Conservation (phyloP, 495 filamentous ascomycete species). For the Astrothelium macrocarpum region DNA sequence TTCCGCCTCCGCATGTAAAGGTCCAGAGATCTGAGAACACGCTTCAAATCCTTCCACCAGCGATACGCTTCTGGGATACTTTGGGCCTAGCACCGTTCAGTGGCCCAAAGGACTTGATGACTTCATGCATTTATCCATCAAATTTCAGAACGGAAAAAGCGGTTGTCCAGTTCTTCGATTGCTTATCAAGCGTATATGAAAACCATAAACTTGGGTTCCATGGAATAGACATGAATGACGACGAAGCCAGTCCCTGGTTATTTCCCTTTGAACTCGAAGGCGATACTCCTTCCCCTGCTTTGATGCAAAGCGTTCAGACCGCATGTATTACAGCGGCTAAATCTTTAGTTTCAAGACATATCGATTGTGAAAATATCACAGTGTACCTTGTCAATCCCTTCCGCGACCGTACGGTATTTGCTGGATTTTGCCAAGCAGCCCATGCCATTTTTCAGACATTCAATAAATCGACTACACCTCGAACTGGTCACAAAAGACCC, state of each 20-base stretch:
- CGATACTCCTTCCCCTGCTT: not conserved
- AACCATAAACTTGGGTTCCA: slow-evolving; percentile 69
- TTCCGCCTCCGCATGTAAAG: slow-evolving; percentile 60
- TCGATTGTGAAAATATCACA: slow-evolving; percentile 34
- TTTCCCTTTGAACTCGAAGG: not conserved
- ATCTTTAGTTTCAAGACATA: not conserved
- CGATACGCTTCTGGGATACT: slow-evolving; percentile 82
- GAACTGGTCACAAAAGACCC: not conserved
- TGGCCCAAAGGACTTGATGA: slow-evolving; percentile 68
- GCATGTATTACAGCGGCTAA: not conserved
- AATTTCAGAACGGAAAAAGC: not conserved
- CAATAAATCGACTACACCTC: slow-evolving; percentile 24
- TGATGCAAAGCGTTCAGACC: not conserved
- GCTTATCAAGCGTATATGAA: slow-evolving; percentile 53
- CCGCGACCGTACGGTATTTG: slow-evolving; percentile 50
- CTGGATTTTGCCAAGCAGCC: slow-evolving; percentile 72
- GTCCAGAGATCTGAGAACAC: slow-evolving; percentile 63
- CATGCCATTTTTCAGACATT: slow-evolving; percentile 66
- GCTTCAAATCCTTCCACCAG: slow-evolving; percentile 69
- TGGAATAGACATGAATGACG: slow-evolving; percentile 22
- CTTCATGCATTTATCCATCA: slow-evolving; percentile 67
- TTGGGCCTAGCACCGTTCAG: slow-evolving; percentile 70
- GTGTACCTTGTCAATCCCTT: slow-evolving; percentile 82
- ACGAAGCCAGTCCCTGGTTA: not conserved
- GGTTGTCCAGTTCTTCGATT: not conserved